Evolutionary conservation across 164 flowering plant species (phyloP).

Genomic region (Vitis rotundifolia): DNA sequence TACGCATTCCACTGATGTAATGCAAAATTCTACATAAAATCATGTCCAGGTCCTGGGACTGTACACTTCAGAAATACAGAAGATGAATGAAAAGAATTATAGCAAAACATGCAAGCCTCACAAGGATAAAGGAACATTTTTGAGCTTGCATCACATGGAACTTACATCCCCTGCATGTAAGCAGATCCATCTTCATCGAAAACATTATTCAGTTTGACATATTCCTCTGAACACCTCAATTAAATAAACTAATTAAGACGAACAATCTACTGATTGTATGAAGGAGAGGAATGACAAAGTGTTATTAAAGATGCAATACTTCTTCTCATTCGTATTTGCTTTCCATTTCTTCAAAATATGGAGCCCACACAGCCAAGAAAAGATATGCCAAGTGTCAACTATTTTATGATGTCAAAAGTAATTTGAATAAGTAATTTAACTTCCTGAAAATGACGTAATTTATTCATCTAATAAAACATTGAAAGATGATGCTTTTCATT

Average conservation of each 20-base stretch:
- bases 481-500: no score
- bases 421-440: no score
- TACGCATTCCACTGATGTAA: not conserved
- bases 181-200: not conserved
- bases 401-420: no score
- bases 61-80: not conserved
- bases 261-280: no score
- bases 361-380: no score
- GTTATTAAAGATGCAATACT: no score
- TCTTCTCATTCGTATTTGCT: no score
- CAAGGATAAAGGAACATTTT: not conserved
- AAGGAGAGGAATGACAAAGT: no score
- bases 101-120: not conserved
- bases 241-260: not conserved
- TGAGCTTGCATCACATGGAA: not conserved
- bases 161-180: not conserved
- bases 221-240: not conserved
- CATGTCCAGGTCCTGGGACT: not conserved
- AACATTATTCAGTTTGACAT: not conserved
- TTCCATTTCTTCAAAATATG: no score
- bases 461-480: no score
- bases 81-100: not conserved
- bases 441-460: no score
- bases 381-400: no score
- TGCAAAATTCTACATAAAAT: not conserved